Base-by-base conservation (phyloP, 2,329 filamentous ascomycete genomes). In the Zarea fungicola region DNA sequence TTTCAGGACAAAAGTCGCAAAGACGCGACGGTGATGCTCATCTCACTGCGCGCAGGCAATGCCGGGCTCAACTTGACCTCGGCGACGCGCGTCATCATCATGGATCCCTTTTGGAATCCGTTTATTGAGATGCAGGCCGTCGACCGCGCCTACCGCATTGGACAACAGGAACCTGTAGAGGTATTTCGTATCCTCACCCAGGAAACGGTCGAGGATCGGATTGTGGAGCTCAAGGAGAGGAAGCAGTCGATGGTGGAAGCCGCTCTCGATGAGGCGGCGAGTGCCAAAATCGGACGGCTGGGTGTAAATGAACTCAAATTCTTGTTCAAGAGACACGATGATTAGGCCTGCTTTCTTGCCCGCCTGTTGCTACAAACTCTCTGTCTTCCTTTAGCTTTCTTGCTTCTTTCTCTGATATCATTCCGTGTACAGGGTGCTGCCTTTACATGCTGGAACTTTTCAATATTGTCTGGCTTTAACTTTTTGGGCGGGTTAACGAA, bases 61-160 rank as follows among this genome's bases (percentile, higher is more conserved):
- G 83, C 90, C 0, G 91, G 91, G 2, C 77, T 96, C 39, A 96
- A 96, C 60, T 76, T 96, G 19, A 88, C 86, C 32, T 81, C 83
- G 16, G 91, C 90, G 0, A 89, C 84, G 1, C 85, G 89, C 54
- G 88, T 96, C 56, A 89, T 96, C 64, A 87, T 96, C 55, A 82
- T 95, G 61, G 90, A 96, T 62, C 90, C 90, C 0, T 95, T 95
- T 70, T 96, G 89, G 89, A 96, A 96, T 55, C 91, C 90, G 0
- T 95, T 86, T 62, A 86, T 95, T 42, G 91, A 96, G 68, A 89
- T 90, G 66, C 91, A 96, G 67, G 91, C 91, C 4, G 84, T 96
- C 43, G 91, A 95, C 63, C 85, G 91, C 19, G 88, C 90, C 3
- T 86, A 96, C 65, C 85, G 91, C 9, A 91, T 96, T 56, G 90